Evolutionary conservation across 1,284 basidiomycete genomes (phyloP), one percentile per base, ranked within the genome.

Genomic region (Tausonia pullulans): DNA sequence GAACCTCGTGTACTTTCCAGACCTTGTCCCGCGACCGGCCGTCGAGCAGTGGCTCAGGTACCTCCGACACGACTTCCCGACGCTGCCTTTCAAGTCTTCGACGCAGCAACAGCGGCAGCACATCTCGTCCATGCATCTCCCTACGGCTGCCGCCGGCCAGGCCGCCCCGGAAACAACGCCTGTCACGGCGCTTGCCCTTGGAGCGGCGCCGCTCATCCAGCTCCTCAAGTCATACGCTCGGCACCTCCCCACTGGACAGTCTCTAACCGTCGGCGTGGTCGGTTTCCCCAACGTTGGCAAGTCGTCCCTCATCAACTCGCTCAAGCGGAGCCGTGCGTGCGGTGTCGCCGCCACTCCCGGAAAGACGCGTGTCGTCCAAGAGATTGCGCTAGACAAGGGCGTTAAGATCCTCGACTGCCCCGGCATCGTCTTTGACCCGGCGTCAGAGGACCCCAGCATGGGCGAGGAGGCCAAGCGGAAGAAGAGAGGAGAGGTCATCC

Each of bases 201-300:
- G 80, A 40, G 79, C 81, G 11, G 79, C 79, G 4, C 79, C 81
- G 0, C 80, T 98, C 1, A 79, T 98, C 39, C 87, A 88, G 63
- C 81, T 98, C 2, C 81, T 98, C 62, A 98, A 98, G 73, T 90
- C 90, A 14, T 96, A 93, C 76, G 90, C 87, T 67, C 70, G 77
- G 4, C 86, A 87, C 3, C 84, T 81, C 39, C 81, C 85, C 1
- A 79, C 82, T 52, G 76, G 83, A 63, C 75, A 75, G n/a, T 87
- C 86, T 64, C 81, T 94, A 57, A 95, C 92, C 0, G 86, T 98
- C 62, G 95, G 95, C 14, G 87, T 98, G 39, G 90, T 98, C 45
- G 95, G 95, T 1, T 95, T 94, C 73, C 95, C 95, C 3, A 98
- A 98, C 76, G 95, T 98, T 63, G 95, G 95, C 9, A 98, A 98